These are phyloP conservation scores for Vigna unguiculata DNA, from an alignment of 306 rosid genomes.

Conservation along the genomic window DNA sequence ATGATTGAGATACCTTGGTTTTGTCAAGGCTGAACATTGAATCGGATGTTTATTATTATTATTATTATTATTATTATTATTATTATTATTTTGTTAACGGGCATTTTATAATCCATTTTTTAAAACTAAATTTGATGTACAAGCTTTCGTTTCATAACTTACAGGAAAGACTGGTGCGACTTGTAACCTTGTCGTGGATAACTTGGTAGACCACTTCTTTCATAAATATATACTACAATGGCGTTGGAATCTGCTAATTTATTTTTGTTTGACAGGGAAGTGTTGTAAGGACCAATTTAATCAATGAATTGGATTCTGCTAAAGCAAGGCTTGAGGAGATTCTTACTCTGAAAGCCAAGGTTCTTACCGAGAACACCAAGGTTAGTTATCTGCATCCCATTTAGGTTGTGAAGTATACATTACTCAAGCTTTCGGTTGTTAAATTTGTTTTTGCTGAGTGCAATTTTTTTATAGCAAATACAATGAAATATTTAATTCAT, in stretches of 20 bases:
- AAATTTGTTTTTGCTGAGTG: conserved; percentile 18
- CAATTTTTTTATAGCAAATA: conserved; percentile 5
- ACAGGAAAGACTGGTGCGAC: conserved; percentile 58
- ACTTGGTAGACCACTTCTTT: conserved; percentile 56
- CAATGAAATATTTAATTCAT: conserved; percentile 8
- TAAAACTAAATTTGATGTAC: conserved; percentile 36
- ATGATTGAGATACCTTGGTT: conserved; percentile 7
- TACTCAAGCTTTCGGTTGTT: conserved; percentile 6
- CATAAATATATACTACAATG: conserved; percentile 22
- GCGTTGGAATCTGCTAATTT: conserved; percentile 41
- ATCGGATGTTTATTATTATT: neutral
- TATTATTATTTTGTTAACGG: neutral
- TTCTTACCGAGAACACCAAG: conserved; percentile 65
- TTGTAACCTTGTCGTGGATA: conserved; percentile 43
- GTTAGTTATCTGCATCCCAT: conserved; percentile 51
- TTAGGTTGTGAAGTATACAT: conserved; percentile 32
- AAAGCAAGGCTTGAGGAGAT: conserved; percentile 71
- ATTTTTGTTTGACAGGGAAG: conserved; percentile 61
- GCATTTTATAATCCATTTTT: conserved; percentile 26
- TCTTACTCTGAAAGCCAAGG: conserved; percentile 58
- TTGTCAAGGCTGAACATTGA: conserved; percentile 24
- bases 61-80: conserved; percentile 18
- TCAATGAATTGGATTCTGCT: conserved; percentile 67
- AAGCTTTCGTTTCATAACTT: conserved; percentile 25
- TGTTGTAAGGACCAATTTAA: conserved; percentile 57